Percentiles rank a stretch among this genome's conserved stretches.
Evolutionary conservation across 1,284 basidiomycete genomes (phyloP).

Genomic region (Volvariella volvacea): DNA sequence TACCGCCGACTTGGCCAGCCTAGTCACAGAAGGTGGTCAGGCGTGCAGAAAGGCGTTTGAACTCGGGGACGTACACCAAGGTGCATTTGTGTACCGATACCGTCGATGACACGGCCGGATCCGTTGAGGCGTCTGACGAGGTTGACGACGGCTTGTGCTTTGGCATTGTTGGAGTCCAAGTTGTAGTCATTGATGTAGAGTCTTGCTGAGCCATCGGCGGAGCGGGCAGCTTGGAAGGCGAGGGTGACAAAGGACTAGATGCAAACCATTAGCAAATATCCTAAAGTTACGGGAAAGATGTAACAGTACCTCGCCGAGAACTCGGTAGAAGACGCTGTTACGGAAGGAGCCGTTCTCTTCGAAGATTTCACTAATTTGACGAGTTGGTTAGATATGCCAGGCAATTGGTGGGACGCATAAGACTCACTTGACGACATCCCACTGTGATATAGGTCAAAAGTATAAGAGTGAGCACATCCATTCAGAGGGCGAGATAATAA

Average conservation of each 20-base stretch:
- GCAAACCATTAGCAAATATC: background rate
- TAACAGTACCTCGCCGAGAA: constrained; percentile 31
- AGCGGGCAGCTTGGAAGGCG: constrained; percentile 33
- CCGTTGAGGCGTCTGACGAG: constrained; percentile 16
- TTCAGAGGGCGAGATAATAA: too few species aligned
- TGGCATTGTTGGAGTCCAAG: constrained; percentile 23
- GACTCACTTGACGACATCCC: constrained; percentile 18
- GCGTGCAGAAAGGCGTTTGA: background rate
- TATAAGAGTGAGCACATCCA: too few species aligned
- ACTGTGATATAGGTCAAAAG: too few species aligned
- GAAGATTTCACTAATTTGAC: too few species aligned
- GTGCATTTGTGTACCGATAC: constrained; percentile 22
- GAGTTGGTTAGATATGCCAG: too few species aligned
- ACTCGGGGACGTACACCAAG: constrained; percentile 13
- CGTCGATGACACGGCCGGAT: constrained; percentile 18
- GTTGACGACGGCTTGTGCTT: constrained; percentile 16
- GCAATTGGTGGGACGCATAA: too few species aligned
- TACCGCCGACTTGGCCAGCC: constrained; percentile 25
- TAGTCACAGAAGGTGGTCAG: constrained; percentile 7
- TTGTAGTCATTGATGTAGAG: too few species aligned
- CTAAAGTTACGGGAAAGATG: background rate
- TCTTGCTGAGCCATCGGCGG: constrained; percentile 29
- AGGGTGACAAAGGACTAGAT: constrained; percentile 31
- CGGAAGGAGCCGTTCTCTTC: too few species aligned
- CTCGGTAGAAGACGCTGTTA: constrained; percentile 33